Evolutionary conservation across 148 eudicot genomes (phyloP).

Genomic region (Linanthus parryae): DNA sequence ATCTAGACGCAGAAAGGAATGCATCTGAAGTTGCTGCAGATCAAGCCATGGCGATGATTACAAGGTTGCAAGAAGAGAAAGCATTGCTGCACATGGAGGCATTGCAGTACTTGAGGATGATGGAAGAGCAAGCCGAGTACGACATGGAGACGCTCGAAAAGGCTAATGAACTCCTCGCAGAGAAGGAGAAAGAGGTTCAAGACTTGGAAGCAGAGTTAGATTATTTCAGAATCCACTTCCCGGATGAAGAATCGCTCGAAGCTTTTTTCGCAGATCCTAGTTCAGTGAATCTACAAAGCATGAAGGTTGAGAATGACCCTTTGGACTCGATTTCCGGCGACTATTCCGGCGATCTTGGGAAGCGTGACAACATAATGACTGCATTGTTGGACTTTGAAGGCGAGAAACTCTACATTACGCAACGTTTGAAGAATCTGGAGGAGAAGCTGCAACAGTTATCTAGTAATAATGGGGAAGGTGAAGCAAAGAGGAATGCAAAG

Average conservation of each 20-base stretch:
- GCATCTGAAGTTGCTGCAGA: slow-evolving; percentile 62
- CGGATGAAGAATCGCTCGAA: slow-evolving; percentile 28
- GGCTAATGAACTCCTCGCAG: slow-evolving; percentile 57
- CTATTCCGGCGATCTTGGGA: not conserved
- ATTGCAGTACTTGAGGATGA: slow-evolving; percentile 68
- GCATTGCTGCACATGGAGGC: slow-evolving; percentile 79
- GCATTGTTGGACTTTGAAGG: slow-evolving; percentile 18
- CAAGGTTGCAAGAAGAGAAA: slow-evolving; percentile 80
- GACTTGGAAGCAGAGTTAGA: slow-evolving; percentile 65
- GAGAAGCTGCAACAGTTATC: slow-evolving; percentile 17
- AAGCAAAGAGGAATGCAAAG: not conserved
- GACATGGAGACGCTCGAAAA: slow-evolving; percentile 63
- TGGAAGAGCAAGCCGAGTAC: slow-evolving; percentile 85
- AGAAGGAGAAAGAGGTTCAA: slow-evolving; percentile 68
- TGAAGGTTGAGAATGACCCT: not conserved
- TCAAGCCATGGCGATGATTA: slow-evolving; percentile 89
- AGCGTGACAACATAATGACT: not conserved
- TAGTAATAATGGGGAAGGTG: not conserved
- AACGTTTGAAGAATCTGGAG: slow-evolving; percentile 28
- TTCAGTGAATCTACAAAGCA: slow-evolving; percentile 7
- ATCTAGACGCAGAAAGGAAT: slow-evolving; percentile 73
- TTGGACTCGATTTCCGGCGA: not conserved
- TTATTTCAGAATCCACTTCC: slow-evolving; percentile 28
- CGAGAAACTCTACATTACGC: slow-evolving; percentile 22
- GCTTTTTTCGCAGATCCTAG: slow-evolving; percentile 13